A percentile compares a stretch with the other conserved stretches of the same genome.
These are phyloP conservation scores for Sugiyamaella chiloensis DNA, from an alignment of 805 yeast genomes.

Conservation along the genomic window DNA sequence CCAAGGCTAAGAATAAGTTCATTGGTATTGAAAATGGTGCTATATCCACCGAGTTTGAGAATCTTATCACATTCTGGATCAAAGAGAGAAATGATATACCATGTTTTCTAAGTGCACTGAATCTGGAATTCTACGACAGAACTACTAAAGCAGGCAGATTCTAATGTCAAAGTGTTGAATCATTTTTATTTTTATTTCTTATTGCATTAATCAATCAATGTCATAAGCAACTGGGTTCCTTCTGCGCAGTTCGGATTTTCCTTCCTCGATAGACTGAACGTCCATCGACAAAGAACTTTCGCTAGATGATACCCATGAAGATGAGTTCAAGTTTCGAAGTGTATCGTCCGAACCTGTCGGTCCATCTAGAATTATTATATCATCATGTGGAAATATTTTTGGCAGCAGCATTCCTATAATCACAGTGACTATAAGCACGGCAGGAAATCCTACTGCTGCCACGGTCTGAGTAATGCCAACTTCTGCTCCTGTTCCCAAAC, in stretches of 20 bases:
- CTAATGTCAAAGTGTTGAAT: too few species aligned
- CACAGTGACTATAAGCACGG: constrained; percentile 66
- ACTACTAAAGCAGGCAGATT: constrained; percentile 24
- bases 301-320: constrained; percentile 6
- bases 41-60: constrained; percentile 40
- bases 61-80: constrained; percentile 64
- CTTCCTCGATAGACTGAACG: constrained; percentile 1
- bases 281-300: not conserved
- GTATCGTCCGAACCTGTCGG: constrained; percentile 42
- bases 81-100: constrained; percentile 66
- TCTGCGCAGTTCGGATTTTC: not conserved
- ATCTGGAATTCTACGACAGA: constrained; percentile 58
- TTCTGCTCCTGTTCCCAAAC: constrained; percentile 72
- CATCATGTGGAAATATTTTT: constrained; percentile 55
- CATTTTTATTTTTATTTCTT: too few species aligned
- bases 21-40: constrained; percentile 32
- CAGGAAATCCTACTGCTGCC: constrained; percentile 95
- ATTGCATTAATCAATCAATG: too few species aligned
- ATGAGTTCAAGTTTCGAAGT: constrained; percentile 29
- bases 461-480: constrained; percentile 79
- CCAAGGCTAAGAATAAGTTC: constrained; percentile 53
- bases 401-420: constrained; percentile 64
- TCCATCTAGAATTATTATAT: constrained; percentile 62
- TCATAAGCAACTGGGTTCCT: too few species aligned
- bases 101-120: constrained; percentile 73